These are phyloP conservation scores for Globisporangium radiosum DNA, from an alignment of 352 stramenopile genomes.

Conservation along the genomic window DNA sequence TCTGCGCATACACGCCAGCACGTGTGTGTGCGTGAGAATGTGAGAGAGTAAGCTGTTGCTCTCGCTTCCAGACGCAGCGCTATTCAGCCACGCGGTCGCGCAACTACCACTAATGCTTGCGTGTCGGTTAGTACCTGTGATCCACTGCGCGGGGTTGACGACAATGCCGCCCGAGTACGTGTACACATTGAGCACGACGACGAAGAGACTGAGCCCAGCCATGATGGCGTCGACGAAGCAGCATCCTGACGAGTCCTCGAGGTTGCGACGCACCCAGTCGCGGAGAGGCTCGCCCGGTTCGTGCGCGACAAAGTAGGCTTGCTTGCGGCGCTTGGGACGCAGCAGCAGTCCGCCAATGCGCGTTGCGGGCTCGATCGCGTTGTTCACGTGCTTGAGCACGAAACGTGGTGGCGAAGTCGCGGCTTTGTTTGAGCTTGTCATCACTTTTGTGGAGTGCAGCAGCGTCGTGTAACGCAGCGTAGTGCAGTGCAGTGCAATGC, in stretches of 20 bases:
- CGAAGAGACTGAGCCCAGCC: constrained; percentile 50
- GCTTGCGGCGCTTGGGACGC: constrained; percentile 22
- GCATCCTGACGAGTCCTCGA: constrained; percentile 54
- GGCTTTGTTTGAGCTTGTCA: neutral
- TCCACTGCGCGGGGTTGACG: constrained; percentile 22
- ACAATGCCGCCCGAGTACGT: constrained; percentile 51
- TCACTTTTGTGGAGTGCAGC: neutral
- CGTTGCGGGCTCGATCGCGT: constrained; percentile 15
- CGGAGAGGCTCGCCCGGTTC: constrained; percentile 39
- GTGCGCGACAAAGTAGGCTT: constrained; percentile 27
- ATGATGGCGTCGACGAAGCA: constrained; percentile 33
- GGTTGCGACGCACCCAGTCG: constrained; percentile 68
- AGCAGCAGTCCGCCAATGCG: constrained; percentile 29
- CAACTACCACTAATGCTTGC: neutral
- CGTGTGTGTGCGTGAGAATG: neutral
- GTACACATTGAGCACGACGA: constrained; percentile 58
- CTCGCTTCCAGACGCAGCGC: too few species aligned
- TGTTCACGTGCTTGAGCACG: constrained; percentile 29
- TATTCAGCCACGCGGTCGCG: too few species aligned
- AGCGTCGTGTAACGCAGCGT: too few species aligned
- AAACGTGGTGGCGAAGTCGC: neutral
- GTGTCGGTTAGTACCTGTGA: constrained; percentile 29
- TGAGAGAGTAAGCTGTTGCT: neutral
- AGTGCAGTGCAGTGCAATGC: too few species aligned
- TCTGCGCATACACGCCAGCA: constrained; percentile 14